These are phyloP conservation scores for Curvularia hawaiiensis DNA, from an alignment of 2,329 filamentous ascomycete species.

Conservation along the genomic window DNA sequence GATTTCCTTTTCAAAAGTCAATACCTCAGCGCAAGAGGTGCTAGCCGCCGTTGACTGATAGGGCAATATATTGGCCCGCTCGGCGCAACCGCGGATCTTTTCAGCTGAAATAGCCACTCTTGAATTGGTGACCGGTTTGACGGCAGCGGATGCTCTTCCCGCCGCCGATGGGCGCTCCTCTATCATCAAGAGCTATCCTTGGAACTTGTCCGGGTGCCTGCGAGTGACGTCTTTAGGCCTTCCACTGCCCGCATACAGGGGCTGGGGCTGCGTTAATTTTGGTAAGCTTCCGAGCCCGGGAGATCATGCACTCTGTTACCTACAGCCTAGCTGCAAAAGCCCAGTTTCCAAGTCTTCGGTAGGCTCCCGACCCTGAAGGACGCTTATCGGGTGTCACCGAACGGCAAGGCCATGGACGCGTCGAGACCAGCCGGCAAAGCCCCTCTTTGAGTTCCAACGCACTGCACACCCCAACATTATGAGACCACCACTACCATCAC, in stretches of 20 bases:
- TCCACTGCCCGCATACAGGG: constrained; percentile 7
- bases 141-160: constrained; percentile 7
- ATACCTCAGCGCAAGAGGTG: constrained; percentile 8
- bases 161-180: not conserved
- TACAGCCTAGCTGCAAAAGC: constrained; percentile 19
- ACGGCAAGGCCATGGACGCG: not conserved
- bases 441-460: not conserved
- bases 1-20: constrained; percentile 14
- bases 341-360: constrained; percentile 26
- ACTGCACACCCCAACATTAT: not conserved
- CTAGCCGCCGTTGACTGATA: constrained; percentile 11
- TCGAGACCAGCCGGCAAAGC: not conserved
- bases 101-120: not conserved
- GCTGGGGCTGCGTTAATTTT: constrained; percentile 3
- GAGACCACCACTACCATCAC: not conserved
- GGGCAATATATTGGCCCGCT: constrained; percentile 7
- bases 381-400: not conserved
- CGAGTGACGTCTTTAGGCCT: constrained; percentile 1
- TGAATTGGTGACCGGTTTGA: constrained; percentile 11
- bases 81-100: constrained; percentile 10
- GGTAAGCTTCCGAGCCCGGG: constrained; percentile 15
- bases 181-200: constrained; percentile 1
- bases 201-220: not conserved
- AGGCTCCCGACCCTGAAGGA: constrained; percentile 19
- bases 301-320: constrained; percentile 22